Base-by-base conservation (phyloP, 257 asterid species). In the Ballota nigra region DNA sequence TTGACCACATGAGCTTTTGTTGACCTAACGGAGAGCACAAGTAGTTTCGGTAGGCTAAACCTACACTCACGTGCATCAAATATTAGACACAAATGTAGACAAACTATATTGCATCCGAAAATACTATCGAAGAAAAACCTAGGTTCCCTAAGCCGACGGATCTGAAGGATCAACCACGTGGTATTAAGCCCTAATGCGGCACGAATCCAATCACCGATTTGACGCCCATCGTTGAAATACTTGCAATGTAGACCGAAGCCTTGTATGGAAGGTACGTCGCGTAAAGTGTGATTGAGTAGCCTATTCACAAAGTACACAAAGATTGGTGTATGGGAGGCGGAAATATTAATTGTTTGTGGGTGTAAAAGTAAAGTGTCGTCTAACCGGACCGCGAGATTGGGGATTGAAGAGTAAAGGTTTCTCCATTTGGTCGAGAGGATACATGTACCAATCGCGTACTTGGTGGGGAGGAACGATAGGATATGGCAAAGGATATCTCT, bases 1-100 rank as follows among this genome's bases (percentile, higher is more conserved):
- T 75, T 75, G 8, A 62, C 49, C 3, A 8, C 64, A 7, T 61
- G 9, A 36, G 10, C 47, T 34, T 55, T 33, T 59, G n/a, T 59
- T 29, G 2, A 22, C 36, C 23, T 57, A 61, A 75, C n/a, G 10
- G 16, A 20, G 49, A 75, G 70, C 24, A 24, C 33, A 31, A 28
- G 45, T 16, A 75, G 65, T 18, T 75, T 68, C 6, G 75, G 79
- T 4, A 68, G 34, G 10, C 45, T 75, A 31, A 75, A 75, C 40
- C 70, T 60, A 70, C 19, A 60, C 9, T 47, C 75, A 10, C 49
- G 63, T 24, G 15, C 47, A n/a, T 23, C 16, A 16, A 59, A 59
- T 22, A 24, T 2, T 11, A 68, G 18, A 20, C 22, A n/a, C 56
- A 75, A 45, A 34, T 31, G 33, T 3, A 75, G 64, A 16, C 66